phyloP scores from a whole-genome alignment of 2,329 filamentous ascomycete species.

The Fusarium nodosum region DNA sequence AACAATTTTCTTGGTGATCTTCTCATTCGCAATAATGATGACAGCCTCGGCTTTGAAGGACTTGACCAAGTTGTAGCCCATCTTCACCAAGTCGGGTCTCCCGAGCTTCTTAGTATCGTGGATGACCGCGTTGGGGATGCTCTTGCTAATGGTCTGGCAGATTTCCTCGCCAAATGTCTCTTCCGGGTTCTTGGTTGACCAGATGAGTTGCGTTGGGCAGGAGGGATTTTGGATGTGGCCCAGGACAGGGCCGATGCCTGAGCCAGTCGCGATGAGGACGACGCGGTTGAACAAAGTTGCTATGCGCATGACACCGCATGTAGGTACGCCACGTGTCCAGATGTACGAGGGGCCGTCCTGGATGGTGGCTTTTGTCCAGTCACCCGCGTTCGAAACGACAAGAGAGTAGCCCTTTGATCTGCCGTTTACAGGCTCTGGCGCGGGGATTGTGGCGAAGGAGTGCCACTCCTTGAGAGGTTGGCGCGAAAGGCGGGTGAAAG shows the following conservation, averaged over 20 bases:
- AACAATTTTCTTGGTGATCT: conserved; percentile 75
- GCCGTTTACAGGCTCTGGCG: conserved; percentile 56
- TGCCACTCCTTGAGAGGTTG: conserved; percentile 79
- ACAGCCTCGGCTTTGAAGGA: conserved; percentile 75
- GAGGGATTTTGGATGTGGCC: conserved; percentile 67
- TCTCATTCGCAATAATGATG: conserved; percentile 79
- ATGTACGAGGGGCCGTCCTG: conserved; percentile 69
- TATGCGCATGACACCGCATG: conserved; percentile 76
- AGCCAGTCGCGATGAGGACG: conserved; percentile 78
- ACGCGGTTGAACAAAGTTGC: conserved; percentile 75
- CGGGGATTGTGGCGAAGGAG: conserved; percentile 80
- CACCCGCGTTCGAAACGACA: conserved; percentile 78
- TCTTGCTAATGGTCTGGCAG: conserved; percentile 65
- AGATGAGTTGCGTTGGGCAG: conserved; percentile 72
- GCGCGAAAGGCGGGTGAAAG: conserved; percentile 69
- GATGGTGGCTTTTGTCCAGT: conserved; percentile 80
- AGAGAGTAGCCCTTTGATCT: conserved; percentile 70
- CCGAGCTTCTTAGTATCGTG: conserved; percentile 74
- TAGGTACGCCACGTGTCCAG: conserved; percentile 77
- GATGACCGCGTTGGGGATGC: conserved; percentile 74
- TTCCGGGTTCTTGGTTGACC: conserved; percentile 74
- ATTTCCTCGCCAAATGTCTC: conserved; percentile 73
- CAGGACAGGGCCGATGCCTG: conserved; percentile 78
- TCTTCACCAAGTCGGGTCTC: conserved; percentile 68
- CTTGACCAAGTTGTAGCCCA: conserved; percentile 67